Conservation (phyloP, 2,329 filamentous ascomycete species). For the Sarocladium oryzae region DNA sequence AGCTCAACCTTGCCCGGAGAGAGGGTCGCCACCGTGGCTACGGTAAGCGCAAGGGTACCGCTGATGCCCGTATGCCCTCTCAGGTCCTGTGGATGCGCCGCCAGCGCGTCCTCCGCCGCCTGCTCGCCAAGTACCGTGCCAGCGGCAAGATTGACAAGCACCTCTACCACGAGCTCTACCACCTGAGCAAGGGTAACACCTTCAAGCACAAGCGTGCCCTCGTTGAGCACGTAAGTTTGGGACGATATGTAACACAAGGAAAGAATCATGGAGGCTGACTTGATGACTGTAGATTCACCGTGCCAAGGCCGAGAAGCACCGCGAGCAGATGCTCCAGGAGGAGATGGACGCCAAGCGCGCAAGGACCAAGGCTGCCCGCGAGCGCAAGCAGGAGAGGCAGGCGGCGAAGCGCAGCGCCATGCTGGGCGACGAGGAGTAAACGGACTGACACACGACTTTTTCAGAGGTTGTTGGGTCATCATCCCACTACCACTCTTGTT, state of each 20-base stretch:
- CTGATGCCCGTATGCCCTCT: slow-evolving; percentile 97
- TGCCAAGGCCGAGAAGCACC: slow-evolving; percentile 98
- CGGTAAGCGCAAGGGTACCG: slow-evolving; percentile 99
- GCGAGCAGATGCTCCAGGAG: slow-evolving; percentile 93
- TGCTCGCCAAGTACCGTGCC: slow-evolving; percentile 99
- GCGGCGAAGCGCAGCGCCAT: slow-evolving; percentile 84
- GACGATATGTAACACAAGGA: not conserved
- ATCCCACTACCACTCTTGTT: not conserved
- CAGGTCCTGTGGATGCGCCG: slow-evolving; percentile 99
- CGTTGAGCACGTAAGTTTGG: slow-evolving; percentile 91
- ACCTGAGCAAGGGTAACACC: slow-evolving; percentile 99
- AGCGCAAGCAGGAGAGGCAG: slow-evolving; percentile 93
- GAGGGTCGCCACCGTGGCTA: slow-evolving; percentile 98
- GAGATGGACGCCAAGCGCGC: slow-evolving; percentile 99
- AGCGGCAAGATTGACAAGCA: slow-evolving; percentile 99
- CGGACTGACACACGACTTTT: slow-evolving; percentile 1
- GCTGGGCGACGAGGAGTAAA: slow-evolving; percentile 57
- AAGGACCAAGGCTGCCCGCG: slow-evolving; percentile 99
- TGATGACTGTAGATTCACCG: slow-evolving; percentile 84
- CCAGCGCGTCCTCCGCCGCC: slow-evolving; percentile 96
- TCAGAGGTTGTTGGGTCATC: slow-evolving; percentile 3
- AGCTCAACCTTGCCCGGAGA: slow-evolving; percentile 88
- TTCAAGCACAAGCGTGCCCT: slow-evolving; percentile 99
- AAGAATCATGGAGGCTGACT: not conserved
- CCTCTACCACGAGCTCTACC: slow-evolving; percentile 99